These are phyloP conservation scores for Aureobasidium sp. DNA, from an alignment of 2,329 filamentous ascomycete species.

Conservation along the genomic window DNA sequence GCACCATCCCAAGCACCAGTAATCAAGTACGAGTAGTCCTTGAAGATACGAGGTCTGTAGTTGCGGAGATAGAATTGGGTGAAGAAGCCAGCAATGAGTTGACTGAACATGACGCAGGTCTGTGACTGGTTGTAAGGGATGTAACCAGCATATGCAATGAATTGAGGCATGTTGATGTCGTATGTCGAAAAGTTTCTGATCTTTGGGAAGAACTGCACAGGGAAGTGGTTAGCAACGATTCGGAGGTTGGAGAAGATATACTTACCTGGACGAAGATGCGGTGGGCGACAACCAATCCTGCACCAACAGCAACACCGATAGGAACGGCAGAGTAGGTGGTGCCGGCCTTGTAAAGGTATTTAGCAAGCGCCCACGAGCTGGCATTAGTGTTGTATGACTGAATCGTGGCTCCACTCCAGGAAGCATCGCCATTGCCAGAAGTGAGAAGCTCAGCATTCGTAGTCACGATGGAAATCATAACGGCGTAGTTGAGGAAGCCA, in stretches of 20 bases:
- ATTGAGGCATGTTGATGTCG: conserved; percentile 48
- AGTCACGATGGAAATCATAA: conserved; percentile 50
- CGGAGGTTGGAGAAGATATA: background rate
- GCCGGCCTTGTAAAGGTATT: conserved; percentile 46
- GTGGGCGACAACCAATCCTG: conserved; percentile 39
- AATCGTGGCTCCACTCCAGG: conserved; percentile 49
- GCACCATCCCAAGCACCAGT: conserved; percentile 50
- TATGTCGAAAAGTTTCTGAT: conserved; percentile 28
- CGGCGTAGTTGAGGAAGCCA: conserved; percentile 48
- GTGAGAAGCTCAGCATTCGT: conserved; percentile 44
- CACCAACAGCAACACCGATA: conserved; percentile 45
- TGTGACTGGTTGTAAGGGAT: conserved; percentile 51
- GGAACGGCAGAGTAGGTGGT: conserved; percentile 22
- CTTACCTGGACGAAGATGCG: conserved; percentile 35
- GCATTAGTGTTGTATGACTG: conserved; percentile 38
- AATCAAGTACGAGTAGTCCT: conserved; percentile 48
- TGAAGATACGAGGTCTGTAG: conserved; percentile 47
- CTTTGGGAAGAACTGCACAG: conserved; percentile 41
- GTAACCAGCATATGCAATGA: conserved; percentile 49
- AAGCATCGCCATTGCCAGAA: conserved; percentile 40
- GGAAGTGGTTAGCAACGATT: background rate
- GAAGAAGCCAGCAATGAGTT: conserved; percentile 39
- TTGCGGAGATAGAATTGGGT: conserved; percentile 49
- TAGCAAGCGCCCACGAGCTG: conserved; percentile 35
- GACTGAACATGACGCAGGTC: conserved; percentile 49